Evolutionary conservation across 306 rosid genomes (phyloP), one percentile per base, ranked within the genome.

Genomic region (Quercus wislizeni): DNA sequence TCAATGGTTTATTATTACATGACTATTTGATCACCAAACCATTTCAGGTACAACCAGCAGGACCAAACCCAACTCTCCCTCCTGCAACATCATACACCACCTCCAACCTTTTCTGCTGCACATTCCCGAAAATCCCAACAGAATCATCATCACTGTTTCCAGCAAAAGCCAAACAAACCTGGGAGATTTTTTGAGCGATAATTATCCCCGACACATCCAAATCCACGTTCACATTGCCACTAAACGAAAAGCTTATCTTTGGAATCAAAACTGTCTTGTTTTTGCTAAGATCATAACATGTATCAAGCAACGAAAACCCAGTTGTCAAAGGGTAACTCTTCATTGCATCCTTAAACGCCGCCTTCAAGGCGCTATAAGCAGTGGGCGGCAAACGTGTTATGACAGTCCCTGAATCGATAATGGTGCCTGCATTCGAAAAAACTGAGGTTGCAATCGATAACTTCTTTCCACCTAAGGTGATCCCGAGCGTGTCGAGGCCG

Each of bases 351-450:
- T 71, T 73, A 63, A 93, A 88, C 2, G 71, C 83, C 11, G 55
- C 41, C 4, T 81, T 82, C 72, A 93, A 71, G 10, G 85, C 59
- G 0, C 12, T 6, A 64, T 93, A 93, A 1, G 91, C 98, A 1
- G 80, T 77, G 0, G 94, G 91, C 0, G 93, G 97, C 46, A 93
- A 70, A 12, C 93, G 84, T 0, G 94, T 56, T 74, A 93, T 87
- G 4, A 91, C 94, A 2, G 98, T 91, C 28, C 97, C 98, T 2
- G 98, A 90, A 77, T 93, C 98, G 5, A 93, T 90, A 25, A 93
- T 82, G 17, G 85, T 64, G 7, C 97, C 94, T 0, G 89, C 73
- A 0, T 81, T 0, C 25, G 91, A 80, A 75, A 90, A 93, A 0
- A 82, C 72, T 8, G 90, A 70, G 2, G 88, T 7, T 7, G 92